These are phyloP conservation scores for Euphorbia corollata DNA, from an alignment of 441 rosid genomes.

Conservation along the genomic window DNA sequence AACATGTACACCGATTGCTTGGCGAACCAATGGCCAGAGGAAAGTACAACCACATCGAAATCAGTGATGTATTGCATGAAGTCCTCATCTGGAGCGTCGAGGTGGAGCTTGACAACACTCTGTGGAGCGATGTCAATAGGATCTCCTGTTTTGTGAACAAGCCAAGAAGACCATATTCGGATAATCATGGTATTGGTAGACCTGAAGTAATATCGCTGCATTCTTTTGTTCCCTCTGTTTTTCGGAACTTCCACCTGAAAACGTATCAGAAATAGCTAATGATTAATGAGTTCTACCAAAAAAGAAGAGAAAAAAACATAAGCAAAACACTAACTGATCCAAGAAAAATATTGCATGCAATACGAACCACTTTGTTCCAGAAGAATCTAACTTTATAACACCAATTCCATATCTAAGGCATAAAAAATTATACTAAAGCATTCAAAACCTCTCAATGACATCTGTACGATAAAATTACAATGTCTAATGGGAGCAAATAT, in stretches of 20 bases:
- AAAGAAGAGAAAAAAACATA: neutral
- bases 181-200: conserved; percentile 63
- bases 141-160: conserved; percentile 57
- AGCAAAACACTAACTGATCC: no score
- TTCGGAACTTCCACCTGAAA: conserved; percentile 83
- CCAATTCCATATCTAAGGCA: neutral
- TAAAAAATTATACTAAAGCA: neutral
- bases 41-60: conserved; percentile 71
- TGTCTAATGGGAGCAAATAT: neutral
- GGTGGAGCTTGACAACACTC: conserved; percentile 69
- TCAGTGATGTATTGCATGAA: conserved; percentile 61
- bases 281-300: conserved; percentile 4
- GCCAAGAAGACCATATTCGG: conserved; percentile 97
- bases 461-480: neutral
- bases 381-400: neutral
- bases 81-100: conserved; percentile 63
- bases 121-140: conserved; percentile 61
- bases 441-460: neutral
- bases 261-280: conserved; percentile 6
- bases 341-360: no score
- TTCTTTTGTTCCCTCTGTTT: conserved; percentile 73
- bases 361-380: conserved; percentile 1
- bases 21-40: conserved; percentile 97
- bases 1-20: conserved; percentile 80
- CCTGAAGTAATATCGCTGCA: conserved; percentile 76